These are phyloP conservation scores for Ceratocystis alfenasii DNA, from an alignment of 2,329 filamentous ascomycete species.

Conservation along the genomic window DNA sequence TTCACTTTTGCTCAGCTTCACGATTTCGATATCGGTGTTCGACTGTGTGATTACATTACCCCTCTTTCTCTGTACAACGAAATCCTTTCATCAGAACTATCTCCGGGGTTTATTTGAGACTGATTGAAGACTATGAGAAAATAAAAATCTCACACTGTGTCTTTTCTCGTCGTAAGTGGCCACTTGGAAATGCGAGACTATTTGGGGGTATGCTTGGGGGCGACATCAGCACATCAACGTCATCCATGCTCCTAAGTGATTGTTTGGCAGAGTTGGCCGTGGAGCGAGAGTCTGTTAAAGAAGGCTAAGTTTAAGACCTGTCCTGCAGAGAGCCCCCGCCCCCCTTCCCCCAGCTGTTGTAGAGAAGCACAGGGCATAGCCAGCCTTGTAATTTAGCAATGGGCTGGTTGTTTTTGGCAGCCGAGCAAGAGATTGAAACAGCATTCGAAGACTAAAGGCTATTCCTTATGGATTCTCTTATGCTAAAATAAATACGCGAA, in stretches of 20 bases:
- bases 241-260: too few species aligned
- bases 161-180: too few species aligned
- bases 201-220: too few species aligned
- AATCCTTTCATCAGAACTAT: not conserved
- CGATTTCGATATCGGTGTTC: not conserved
- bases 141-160: too few species aligned
- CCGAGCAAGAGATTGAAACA: not conserved
- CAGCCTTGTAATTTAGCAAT: not conserved
- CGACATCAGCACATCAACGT: too few species aligned
- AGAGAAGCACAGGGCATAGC: not conserved
- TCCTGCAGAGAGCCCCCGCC: not conserved
- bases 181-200: too few species aligned
- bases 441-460: too few species aligned
- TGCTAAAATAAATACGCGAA: not conserved
- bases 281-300: too few species aligned
- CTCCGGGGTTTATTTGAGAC: too few species aligned
- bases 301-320: too few species aligned
- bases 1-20: not conserved
- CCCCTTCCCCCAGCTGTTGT: not conserved
- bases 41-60: not conserved
- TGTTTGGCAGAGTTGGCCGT: too few species aligned
- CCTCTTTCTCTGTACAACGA: not conserved
- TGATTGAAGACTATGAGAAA: too few species aligned
- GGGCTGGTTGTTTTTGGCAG: slow-evolving; percentile 4
- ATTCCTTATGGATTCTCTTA: not conserved